These are phyloP conservation scores for Rugiboletus extremiorientalis DNA, from an alignment of 1,284 basidiomycete genomes.

Conservation along the genomic window DNA sequence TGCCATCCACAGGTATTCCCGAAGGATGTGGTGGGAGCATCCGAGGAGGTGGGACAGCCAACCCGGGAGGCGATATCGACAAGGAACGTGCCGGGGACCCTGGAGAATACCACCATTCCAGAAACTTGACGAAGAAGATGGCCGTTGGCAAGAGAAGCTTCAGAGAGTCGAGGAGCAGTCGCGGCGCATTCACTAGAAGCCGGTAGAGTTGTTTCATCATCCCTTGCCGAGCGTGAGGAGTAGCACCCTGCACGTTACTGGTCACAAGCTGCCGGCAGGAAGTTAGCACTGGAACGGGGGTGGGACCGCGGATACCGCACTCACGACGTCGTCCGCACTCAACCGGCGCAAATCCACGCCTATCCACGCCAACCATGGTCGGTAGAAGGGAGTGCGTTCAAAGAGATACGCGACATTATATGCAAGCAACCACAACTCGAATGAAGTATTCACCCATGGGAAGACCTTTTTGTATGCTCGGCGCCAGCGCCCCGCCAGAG, in stretches of 20 bases:
- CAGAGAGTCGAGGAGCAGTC: slow-evolving; percentile 70
- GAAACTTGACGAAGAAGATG: slow-evolving; percentile 96
- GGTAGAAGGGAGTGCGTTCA: slow-evolving; percentile 82
- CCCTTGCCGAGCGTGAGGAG: slow-evolving; percentile 35
- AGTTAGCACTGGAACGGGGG: slow-evolving; percentile 4
- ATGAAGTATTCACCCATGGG: slow-evolving; percentile 77
- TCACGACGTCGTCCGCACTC: slow-evolving; percentile 72
- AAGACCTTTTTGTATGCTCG: slow-evolving; percentile 70
- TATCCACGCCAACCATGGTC: slow-evolving; percentile 89
- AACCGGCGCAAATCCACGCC: slow-evolving; percentile 81
- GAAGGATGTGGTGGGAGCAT: slow-evolving; percentile 72
- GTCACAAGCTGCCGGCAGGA: slow-evolving; percentile 42
- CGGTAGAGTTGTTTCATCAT: slow-evolving; percentile 44
- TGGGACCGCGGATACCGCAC: slow-evolving; percentile 22
- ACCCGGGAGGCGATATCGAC: slow-evolving; percentile 58
- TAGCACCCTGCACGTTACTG: slow-evolving; percentile 35
- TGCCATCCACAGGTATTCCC: slow-evolving; percentile 57
- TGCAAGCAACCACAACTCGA: slow-evolving; percentile 80
- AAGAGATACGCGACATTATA: slow-evolving; percentile 93
- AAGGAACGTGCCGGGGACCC: slow-evolving; percentile 80
- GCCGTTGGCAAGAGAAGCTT: slow-evolving; percentile 86
- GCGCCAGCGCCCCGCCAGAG: slow-evolving; percentile 48
- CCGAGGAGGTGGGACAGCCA: slow-evolving; percentile 71
- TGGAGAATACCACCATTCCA: slow-evolving; percentile 99
- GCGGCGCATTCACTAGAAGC: slow-evolving; percentile 54